Percentiles rank a stretch among this genome's conserved stretches.
These are phyloP conservation scores for Moniliella sp. DNA, from an alignment of 1,284 basidiomycete genomes.

Conservation along the genomic window DNA sequence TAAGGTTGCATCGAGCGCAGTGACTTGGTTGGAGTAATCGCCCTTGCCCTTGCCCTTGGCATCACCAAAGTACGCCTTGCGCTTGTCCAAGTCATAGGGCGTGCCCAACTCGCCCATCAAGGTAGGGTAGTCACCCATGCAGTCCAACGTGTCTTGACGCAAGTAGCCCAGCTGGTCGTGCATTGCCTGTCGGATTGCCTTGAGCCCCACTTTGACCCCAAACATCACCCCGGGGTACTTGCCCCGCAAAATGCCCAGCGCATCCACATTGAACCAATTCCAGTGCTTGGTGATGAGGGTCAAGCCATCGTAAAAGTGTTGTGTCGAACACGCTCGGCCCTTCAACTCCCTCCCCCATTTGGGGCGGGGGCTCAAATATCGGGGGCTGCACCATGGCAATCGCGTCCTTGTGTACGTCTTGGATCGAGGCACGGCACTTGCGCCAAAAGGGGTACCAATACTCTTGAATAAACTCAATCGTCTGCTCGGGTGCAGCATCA, in stretches of 20 bases:
- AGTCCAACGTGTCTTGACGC: constrained; percentile 46
- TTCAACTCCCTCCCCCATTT: constrained; percentile 42
- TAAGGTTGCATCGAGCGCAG: constrained; percentile 72
- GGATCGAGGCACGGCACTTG: constrained; percentile 47
- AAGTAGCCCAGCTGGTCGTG: constrained; percentile 65
- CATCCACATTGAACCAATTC: constrained; percentile 69
- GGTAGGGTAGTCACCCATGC: constrained; percentile 54
- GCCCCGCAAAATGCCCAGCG: constrained; percentile 52
- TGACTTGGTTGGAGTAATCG: constrained; percentile 58
- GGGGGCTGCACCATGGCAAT: constrained; percentile 80
- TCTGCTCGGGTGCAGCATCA: too few relatives aligned
- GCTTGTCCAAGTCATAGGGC: constrained; percentile 73
- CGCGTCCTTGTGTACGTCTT: constrained; percentile 54
- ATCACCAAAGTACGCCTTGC: constrained; percentile 45
- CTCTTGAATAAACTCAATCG: constrained; percentile 51
- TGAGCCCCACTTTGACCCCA: constrained; percentile 49
- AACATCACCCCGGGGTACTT: constrained; percentile 47
- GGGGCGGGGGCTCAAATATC: constrained; percentile 57
- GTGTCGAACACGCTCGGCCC: constrained; percentile 55
- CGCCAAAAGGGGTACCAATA: constrained; percentile 64
- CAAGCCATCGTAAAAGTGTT: constrained; percentile 86
- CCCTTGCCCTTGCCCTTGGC: constrained; percentile 15
- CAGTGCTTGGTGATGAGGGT: constrained; percentile 39
- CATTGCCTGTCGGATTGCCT: constrained; percentile 57
- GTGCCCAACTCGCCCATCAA: constrained; percentile 87